Conservation (phyloP, 306 rosid species). For the Lagenaria siceraria region DNA sequence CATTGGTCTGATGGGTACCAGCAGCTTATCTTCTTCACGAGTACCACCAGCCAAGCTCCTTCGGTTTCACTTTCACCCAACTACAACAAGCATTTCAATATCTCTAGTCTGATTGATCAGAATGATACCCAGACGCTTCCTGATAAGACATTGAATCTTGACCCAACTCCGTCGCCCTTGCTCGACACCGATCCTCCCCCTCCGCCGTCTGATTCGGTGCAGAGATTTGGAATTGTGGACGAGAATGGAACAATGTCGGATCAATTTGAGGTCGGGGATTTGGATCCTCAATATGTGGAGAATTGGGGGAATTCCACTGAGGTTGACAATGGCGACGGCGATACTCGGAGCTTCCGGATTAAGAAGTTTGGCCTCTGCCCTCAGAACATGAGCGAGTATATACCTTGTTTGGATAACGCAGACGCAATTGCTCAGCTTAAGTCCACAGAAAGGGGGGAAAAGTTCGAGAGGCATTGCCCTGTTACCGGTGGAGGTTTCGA, state of each 20-base stretch:
- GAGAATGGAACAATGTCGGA: slow-evolving; percentile 70
- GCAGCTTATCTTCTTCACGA: slow-evolving; percentile 66
- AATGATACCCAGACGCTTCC: slow-evolving; percentile 13
- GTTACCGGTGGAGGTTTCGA: slow-evolving; percentile 28
- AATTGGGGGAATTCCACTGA: slow-evolving; percentile 18
- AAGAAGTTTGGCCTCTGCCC: slow-evolving; percentile 37
- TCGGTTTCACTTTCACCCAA: slow-evolving; percentile 54
- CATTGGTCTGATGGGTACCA: slow-evolving; percentile 61
- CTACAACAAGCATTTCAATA: slow-evolving; percentile 25
- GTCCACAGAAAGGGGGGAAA: slow-evolving; percentile 40
- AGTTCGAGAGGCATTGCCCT: slow-evolving; percentile 72
- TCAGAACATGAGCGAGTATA: slow-evolving; percentile 39
- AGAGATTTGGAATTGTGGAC: slow-evolving; percentile 53
- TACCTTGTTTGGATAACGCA: slow-evolving; percentile 73
- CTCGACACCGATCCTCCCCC: slow-evolving; percentile 7
- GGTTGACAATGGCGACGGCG: slow-evolving; percentile 2
- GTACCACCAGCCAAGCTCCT: slow-evolving; percentile 17
- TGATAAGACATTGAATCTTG: slow-evolving; percentile 10
- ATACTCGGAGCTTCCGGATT: slow-evolving; percentile 17
- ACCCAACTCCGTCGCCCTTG: not conserved
- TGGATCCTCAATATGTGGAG: slow-evolving; percentile 21
- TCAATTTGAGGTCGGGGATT: slow-evolving; percentile 55
- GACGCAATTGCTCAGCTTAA: slow-evolving; percentile 25
- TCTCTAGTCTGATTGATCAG: slow-evolving; percentile 28
- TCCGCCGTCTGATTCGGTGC: slow-evolving; percentile 26